A percentile compares a stretch with the other conserved stretches of the same genome.
Evolutionary conservation across 345 rosid genomes (phyloP).

Genomic region (Eucalyptus coolabah): DNA sequence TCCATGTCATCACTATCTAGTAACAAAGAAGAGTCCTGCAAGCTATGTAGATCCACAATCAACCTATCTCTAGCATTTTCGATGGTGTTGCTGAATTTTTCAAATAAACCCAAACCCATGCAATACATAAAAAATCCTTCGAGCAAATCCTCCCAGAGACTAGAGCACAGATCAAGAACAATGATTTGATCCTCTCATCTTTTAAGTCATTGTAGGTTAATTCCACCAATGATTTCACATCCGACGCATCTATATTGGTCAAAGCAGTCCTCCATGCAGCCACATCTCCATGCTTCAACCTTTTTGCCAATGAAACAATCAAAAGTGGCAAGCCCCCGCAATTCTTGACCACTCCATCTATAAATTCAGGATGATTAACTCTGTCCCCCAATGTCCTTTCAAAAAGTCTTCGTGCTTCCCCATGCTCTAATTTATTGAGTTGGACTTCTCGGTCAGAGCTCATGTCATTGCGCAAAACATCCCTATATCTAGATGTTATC

Average conservation of each 20-base stretch:
- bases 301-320: background rate
- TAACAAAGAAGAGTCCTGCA: too few relatives aligned
- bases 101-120: too few relatives aligned
- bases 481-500: accelerated
- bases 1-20: too few relatives aligned
- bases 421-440: too few relatives aligned
- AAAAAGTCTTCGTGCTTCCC: too few relatives aligned
- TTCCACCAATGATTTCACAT: background rate
- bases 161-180: background rate
- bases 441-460: accelerated
- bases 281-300: background rate
- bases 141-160: accelerated
- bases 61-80: too few relatives aligned
- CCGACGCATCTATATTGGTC: accelerated
- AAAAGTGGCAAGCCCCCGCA: constrained; percentile 10
- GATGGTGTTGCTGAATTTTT: too few relatives aligned
- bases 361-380: background rate
- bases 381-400: background rate
- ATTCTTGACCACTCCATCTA: background rate
- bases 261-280: background rate
- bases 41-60: too few relatives aligned
- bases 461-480: too few relatives aligned
- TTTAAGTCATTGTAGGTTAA: background rate
- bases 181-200: accelerated
- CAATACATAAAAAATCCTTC: too few relatives aligned